phyloP scores from a whole-genome alignment of 768 basidiomycete species.

The Kwoniella heveanensis region DNA sequence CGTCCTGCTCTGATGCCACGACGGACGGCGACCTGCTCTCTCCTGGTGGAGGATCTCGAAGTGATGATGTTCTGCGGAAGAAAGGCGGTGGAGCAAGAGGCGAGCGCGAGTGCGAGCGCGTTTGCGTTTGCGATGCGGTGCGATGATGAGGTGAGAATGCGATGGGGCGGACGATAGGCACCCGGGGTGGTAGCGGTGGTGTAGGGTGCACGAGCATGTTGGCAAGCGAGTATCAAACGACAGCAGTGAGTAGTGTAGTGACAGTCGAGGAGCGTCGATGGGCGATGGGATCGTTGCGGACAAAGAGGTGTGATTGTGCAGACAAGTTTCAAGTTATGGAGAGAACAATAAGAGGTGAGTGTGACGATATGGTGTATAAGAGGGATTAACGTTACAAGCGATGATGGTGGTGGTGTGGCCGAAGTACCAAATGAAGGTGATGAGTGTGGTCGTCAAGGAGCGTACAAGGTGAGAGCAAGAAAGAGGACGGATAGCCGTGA shows the following conservation, averaged over 20 bases:
- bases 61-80: constrained; percentile 22
- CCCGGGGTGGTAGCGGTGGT: constrained; percentile 13
- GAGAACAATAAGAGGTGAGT: not conserved
- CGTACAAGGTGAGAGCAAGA: not conserved
- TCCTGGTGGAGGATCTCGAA: constrained; percentile 23
- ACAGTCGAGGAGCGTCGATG: not conserved
- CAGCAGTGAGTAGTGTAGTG: not conserved
- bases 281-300: no score
- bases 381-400: not conserved
- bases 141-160: constrained; percentile 3
- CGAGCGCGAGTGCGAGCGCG: not conserved
- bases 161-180: constrained; percentile 4
- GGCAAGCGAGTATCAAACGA: not conserved
- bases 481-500: not conserved
- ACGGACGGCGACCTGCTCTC: constrained; percentile 17
- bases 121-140: not conserved
- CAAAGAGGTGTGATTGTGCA: not conserved
- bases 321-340: not conserved
- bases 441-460: not conserved
- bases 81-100: constrained; percentile 19
- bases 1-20: constrained; percentile 15
- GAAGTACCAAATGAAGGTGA: not conserved
- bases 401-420: not conserved
- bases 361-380: not conserved
- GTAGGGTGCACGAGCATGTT: constrained; percentile 21